These are phyloP conservation scores for Lagerstroemia speciosa DNA, from an alignment of 345 rosid species.

Conservation along the genomic window DNA sequence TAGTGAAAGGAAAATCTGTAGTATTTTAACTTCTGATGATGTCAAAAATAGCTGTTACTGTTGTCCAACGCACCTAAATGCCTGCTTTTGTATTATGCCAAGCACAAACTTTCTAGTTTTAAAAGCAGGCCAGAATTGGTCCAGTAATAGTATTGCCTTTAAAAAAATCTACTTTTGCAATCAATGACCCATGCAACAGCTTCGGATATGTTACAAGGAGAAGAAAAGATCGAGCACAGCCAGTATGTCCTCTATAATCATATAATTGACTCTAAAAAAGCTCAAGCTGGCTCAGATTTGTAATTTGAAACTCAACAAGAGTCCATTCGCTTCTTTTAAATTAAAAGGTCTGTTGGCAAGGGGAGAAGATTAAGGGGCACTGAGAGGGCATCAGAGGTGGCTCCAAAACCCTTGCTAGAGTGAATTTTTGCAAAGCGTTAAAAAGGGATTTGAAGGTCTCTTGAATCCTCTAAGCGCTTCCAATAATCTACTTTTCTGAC, in stretches of 20 bases:
- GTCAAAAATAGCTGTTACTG: neutral
- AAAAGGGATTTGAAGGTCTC: neutral
- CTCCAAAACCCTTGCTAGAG: neutral
- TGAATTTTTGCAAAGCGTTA: neutral
- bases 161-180: neutral
- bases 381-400: neutral
- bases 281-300: neutral
- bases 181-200: neutral
- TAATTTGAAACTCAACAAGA: neutral
- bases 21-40: neutral
- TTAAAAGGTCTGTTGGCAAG: neutral
- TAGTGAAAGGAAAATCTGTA: neutral
- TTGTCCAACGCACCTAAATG: neutral
- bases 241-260: neutral
- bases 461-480: neutral
- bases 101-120: neutral
- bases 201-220: neutral
- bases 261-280: neutral
- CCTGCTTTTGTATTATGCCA: neutral
- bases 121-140: neutral
- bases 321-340: neutral
- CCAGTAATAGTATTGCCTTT: neutral
- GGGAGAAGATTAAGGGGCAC: neutral
- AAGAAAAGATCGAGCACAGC: neutral
- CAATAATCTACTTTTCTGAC: no score